Base-by-base conservation (phyloP, 495 filamentous ascomycete species). In the Glonium stellatum region DNA sequence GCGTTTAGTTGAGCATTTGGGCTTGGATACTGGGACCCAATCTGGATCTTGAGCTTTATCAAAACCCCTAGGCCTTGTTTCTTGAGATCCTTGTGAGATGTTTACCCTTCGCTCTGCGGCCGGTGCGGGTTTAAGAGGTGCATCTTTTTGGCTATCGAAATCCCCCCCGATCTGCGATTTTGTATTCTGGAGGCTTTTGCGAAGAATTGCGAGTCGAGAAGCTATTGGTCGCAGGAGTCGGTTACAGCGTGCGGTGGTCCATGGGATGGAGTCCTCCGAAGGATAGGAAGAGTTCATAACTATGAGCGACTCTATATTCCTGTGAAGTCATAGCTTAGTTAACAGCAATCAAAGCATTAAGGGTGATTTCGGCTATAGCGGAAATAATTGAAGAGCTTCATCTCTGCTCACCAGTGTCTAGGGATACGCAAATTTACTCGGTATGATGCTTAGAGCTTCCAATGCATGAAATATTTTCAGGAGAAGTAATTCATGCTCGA, bases 171-270 rank as follows among this genome's bases (percentile, higher is more conserved):
- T 41, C 50, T 44, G 25, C 8, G n/a, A 44, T 44, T 41, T 55
- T 44, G 34, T 44, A 34, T 8, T 46, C 9, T 59, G 58, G 3
- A 59, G 37, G 27, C 62, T 46, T 37, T 65, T 68, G 11, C 65
- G 58, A 9, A 68, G 62, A 9, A 58, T 59, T 15, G 62, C 44
- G 41, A 68, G 54, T 19, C 58, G 62, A 10, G 65, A 64, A 13
- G 61, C 47, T 21, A 68, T 55, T 22, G 62, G 62, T 6, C 65
- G 65, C 23, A 68, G 62, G 8, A 68, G 48, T 31, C 65, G 65
- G 37, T 65, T 65, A 53, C 65, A 68, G 27, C 65, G 65, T 35
- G 62, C 23, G 19, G 65, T 62, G 12, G 59, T 68, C 65, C 65
- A 68, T 48, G 62, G 65, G 8, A 59, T 36, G 19, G 64, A 52